Evolutionary conservation across 225 moss, liverwort and hornwort genomes (phyloP).

Genomic region (Rhytidiadelphus loreus): DNA sequence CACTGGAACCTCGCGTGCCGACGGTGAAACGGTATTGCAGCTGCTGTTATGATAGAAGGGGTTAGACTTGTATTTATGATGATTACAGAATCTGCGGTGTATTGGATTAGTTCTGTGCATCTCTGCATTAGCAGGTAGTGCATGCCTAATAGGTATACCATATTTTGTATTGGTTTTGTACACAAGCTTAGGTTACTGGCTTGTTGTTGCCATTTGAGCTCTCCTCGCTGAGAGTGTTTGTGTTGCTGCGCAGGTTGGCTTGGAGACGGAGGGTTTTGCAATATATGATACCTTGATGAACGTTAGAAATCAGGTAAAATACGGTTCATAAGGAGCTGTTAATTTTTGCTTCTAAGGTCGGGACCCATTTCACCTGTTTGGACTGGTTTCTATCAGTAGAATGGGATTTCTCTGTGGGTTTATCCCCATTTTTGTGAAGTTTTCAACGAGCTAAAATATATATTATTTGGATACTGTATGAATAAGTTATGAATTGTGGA

Average conservation of each 20-base stretch:
- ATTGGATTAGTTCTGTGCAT: neutral
- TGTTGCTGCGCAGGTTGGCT: slow-evolving; percentile 65
- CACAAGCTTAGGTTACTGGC: neutral
- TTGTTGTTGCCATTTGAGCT: neutral
- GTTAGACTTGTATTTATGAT: neutral
- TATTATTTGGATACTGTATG: neutral
- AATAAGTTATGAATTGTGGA: neutral
- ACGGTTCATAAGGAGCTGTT: neutral
- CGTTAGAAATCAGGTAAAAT: slow-evolving; percentile 82
- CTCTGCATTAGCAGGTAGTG: neutral
- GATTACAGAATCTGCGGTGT: neutral
- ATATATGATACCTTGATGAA: slow-evolving; percentile 97
- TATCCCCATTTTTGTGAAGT: neutral
- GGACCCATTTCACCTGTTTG: neutral
- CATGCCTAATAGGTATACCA: neutral
- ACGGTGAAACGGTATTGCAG: slow-evolving; percentile 84
- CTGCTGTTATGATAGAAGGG: neutral
- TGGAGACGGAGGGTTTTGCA: slow-evolving; percentile 99
- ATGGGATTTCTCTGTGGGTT: neutral
- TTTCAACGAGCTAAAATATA: neutral
- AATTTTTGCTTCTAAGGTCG: neutral
- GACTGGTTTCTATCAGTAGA: neutral
- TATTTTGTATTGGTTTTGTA: neutral
- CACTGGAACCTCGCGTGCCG: slow-evolving; percentile 96
- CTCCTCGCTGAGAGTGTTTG: neutral